Conservation (phyloP, 2,329 filamentous ascomycete species). For the Aureobasidium sp. region DNA sequence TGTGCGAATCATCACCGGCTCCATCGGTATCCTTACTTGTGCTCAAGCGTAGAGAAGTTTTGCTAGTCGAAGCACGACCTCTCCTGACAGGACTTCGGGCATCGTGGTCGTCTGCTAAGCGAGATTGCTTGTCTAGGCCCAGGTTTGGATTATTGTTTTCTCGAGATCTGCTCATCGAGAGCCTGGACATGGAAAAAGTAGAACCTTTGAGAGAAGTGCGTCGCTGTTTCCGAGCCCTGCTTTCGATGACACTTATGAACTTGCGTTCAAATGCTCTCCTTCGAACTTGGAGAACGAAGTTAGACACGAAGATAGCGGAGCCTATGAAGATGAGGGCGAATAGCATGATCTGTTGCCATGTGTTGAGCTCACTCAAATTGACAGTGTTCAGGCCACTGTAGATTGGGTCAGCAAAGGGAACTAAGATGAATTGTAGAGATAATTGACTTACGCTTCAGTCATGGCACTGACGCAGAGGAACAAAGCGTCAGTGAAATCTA, state of each 20-base stretch:
- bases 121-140: background rate
- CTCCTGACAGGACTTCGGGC: background rate
- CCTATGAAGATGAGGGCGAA: slow-evolving; percentile 59
- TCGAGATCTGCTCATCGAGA: background rate
- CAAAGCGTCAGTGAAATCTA: slow-evolving; percentile 55
- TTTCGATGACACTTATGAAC: slow-evolving; percentile 46
- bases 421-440: background rate
- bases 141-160: background rate
- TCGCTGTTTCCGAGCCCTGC: slow-evolving; percentile 12
- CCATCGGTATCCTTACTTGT: background rate
- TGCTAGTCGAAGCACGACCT: background rate
- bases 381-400: slow-evolving; percentile 56
- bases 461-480: slow-evolving; percentile 60
- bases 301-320: slow-evolving; percentile 58
- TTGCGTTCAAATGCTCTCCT: slow-evolving; percentile 54
- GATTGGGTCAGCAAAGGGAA: background rate
- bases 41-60: background rate
- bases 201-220: background rate
- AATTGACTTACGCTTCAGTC: slow-evolving; percentile 42
- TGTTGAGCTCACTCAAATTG: slow-evolving; percentile 55
- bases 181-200: background rate
- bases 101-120: background rate
- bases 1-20: background rate
- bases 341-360: slow-evolving; percentile 59
- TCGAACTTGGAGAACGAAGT: slow-evolving; percentile 53